These are phyloP conservation scores for Hyaloperonospora brassicae DNA, from an alignment of 352 stramenopile species.

Conservation along the genomic window DNA sequence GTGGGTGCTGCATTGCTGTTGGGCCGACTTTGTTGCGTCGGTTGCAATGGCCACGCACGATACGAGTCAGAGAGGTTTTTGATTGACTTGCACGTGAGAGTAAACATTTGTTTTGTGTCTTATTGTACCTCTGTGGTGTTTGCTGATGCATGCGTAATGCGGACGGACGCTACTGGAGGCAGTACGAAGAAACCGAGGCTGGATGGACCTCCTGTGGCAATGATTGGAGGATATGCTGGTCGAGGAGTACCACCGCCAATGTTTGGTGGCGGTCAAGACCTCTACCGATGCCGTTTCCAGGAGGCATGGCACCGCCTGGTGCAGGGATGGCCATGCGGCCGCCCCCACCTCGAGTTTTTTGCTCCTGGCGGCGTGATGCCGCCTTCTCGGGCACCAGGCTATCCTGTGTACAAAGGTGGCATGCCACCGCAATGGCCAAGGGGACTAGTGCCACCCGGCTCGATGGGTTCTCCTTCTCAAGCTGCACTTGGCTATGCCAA, in stretches of 20 bases:
- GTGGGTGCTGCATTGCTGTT: conserved; percentile 14
- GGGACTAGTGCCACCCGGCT: conserved; percentile 16
- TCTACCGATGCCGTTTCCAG: conserved; percentile 37
- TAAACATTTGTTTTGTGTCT: too few relatives aligned
- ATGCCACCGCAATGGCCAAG: conserved; percentile 23
- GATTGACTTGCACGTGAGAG: too few relatives aligned
- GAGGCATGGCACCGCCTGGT: conserved; percentile 21
- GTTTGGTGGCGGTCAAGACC: conserved; percentile 39
- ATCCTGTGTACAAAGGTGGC: conserved; percentile 21
- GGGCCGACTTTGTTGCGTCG: too few relatives aligned
- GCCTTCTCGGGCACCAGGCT: conserved; percentile 24
- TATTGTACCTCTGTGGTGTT: not conserved
- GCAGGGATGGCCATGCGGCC: conserved; percentile 47
- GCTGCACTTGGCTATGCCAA: conserved; percentile 21
- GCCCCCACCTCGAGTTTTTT: conserved; percentile 19
- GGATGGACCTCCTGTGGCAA: conserved; percentile 19
- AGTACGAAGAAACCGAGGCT: conserved; percentile 42
- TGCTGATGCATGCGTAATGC: too few relatives aligned
- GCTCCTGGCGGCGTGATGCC: conserved; percentile 27
- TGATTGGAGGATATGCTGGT: conserved; percentile 38
- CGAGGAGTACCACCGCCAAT: conserved; percentile 39
- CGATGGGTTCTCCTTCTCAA: conserved; percentile 12
- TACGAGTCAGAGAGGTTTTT: too few relatives aligned
- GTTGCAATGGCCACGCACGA: too few relatives aligned
- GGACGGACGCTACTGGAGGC: conserved; percentile 13